Conservation (phyloP, 768 basidiomycete species). For the Mycena haematopus region DNA sequence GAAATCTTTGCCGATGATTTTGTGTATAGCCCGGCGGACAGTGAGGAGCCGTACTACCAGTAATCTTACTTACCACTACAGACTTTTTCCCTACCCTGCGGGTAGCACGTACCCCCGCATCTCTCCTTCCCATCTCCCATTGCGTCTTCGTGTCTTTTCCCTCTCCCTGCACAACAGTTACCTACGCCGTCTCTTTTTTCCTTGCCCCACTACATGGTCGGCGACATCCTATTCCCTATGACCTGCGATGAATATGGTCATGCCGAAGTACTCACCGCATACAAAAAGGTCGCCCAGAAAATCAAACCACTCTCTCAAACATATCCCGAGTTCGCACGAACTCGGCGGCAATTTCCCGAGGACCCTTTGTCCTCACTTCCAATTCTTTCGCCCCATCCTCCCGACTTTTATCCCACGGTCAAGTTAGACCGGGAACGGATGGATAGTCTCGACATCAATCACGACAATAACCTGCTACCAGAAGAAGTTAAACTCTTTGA, state of each 20-base stretch:
- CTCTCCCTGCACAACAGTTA: too few species aligned
- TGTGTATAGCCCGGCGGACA: too few species aligned
- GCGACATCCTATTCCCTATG: neutral
- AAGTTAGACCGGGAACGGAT: neutral
- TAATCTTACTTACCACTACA: too few species aligned
- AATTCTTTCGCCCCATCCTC: neutral
- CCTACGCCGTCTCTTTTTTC: neutral
- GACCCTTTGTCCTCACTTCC: neutral
- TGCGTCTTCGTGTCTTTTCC: too few species aligned
- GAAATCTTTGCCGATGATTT: too few species aligned
- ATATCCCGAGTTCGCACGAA: neutral
- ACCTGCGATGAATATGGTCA: neutral
- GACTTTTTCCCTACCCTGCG: too few species aligned
- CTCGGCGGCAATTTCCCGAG: neutral
- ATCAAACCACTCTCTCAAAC: neutral
- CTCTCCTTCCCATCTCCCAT: too few species aligned
- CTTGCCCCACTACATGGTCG: conserved; percentile 2
- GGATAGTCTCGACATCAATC: neutral
- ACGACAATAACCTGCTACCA: neutral
- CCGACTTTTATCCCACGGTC: neutral
- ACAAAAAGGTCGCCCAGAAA: neutral
- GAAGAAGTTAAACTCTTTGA: neutral
- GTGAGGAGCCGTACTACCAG: too few species aligned
- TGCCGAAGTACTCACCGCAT: neutral
- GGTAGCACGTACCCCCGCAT: too few species aligned